Evolutionary conservation across 2,329 filamentous ascomycete genomes (phyloP).

Genomic region (Stachybotrys echinatus): DNA sequence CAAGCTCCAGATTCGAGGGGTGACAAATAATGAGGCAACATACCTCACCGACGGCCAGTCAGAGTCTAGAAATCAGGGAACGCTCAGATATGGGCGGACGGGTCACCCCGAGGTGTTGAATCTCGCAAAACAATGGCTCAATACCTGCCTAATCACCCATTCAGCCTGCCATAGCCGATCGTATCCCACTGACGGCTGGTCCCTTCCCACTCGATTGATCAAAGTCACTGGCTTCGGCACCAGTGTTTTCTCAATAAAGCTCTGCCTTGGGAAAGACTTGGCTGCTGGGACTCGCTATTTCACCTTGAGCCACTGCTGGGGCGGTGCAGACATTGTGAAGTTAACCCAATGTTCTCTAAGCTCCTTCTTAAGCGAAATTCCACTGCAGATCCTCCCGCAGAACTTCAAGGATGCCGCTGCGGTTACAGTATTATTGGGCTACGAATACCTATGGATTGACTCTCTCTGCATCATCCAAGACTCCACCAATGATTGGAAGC

Average conservation of each 20-base stretch:
- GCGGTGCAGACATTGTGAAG: not conserved
- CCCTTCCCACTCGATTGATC: not conserved
- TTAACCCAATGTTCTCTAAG: not conserved
- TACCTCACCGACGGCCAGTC: not conserved
- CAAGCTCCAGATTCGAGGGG: not conserved
- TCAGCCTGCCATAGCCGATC: not conserved
- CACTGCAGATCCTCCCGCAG: not conserved
- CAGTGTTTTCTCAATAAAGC: not conserved
- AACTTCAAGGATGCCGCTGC: conserved; percentile 2
- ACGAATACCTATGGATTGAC: conserved; percentile 1
- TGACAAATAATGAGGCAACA: not conserved
- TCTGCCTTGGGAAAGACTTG: not conserved
- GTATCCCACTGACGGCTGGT: not conserved
- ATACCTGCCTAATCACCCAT: not conserved
- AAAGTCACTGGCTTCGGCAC: not conserved
- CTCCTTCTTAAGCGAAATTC: not conserved
- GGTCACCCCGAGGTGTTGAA: not conserved
- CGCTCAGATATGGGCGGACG: not conserved
- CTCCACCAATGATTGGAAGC: not conserved
- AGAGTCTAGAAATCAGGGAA: not conserved
- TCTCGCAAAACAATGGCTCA: not conserved
- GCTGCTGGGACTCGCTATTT: not conserved
- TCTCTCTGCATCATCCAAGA: no score
- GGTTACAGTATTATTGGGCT: not conserved
- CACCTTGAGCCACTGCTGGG: not conserved